Evolutionary conservation across 768 basidiomycete species (phyloP), one percentile per base, ranked within the genome.

Genomic region (Dacryopinax spathularia): DNA sequence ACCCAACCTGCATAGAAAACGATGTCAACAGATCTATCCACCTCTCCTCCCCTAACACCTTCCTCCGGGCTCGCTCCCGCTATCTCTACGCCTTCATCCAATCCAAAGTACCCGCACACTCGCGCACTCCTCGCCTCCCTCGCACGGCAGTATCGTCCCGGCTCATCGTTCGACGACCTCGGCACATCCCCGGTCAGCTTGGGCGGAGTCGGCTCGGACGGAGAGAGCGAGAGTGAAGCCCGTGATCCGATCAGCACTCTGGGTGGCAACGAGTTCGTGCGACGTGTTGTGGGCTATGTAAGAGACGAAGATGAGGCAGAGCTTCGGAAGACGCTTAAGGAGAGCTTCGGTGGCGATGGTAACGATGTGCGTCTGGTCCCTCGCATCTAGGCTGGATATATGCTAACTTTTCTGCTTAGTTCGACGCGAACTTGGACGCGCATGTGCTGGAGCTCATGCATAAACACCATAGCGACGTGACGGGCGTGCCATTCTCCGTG

Each of bases 401-500:
- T 22, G 44, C 63, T 34, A 29, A 62, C 2, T 2, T 0, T 7
- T 15, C 18, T 56, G 25, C 43, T 5, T 20, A 43, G n/a, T 41
- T 62, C 31, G 15, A 39, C 34, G 33, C 64, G 25, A 62, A 39
- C 13, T 77, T 91, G 66, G 93, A 96, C 71, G 88, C 93, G 69
- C 83, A 86, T 71, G 89, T 93, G 64, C 78, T 97, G 20, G 91
- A 95, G 71, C 81, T 96, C 66, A 96, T 97, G 94, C 94, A 97
- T 76, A 88, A 89, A 75, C 89, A 93, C 73, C 81, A 84, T 66
- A 92, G 95, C 80, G 86, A 90, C 77, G 77, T 87, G 37, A 84
- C 86, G 13, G 87, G 87, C 20, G 86, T 89, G 5, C 88, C 89
- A 0, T 91, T 91, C 72, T 76, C 90, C 63, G 89, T 87, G 75